phyloP scores from a whole-genome alignment of 2,329 filamentous ascomycete species.

The Lachnellula willkommii region DNA sequence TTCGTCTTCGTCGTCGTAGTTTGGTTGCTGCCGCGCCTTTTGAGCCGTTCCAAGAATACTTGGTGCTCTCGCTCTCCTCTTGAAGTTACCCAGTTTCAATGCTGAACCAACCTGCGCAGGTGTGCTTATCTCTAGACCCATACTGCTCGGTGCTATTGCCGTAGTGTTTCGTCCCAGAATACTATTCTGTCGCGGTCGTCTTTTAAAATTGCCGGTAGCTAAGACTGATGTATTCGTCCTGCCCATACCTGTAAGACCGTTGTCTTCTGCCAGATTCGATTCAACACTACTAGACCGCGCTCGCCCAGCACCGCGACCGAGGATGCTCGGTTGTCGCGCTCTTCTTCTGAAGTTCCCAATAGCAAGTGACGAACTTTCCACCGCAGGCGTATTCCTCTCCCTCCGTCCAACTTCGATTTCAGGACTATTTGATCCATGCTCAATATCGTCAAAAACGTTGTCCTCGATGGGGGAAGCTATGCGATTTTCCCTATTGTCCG shows the following conservation, averaged over 20 bases:
- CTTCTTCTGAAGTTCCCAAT: conserved; percentile 51
- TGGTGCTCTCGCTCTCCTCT: conserved; percentile 52
- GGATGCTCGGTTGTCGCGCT: conserved; percentile 42
- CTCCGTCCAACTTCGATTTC: conserved; percentile 27
- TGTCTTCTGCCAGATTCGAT: conserved; percentile 26
- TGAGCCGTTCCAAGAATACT: conserved; percentile 49
- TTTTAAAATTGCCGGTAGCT: conserved; percentile 30
- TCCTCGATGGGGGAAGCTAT: neutral
- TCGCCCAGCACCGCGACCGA: conserved; percentile 19
- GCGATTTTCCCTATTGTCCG: neutral
- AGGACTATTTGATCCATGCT: conserved; percentile 27
- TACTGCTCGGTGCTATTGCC: conserved; percentile 22
- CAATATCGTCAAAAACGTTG: conserved; percentile 13
- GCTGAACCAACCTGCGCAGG: conserved; percentile 32
- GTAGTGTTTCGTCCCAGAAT: conserved; percentile 27
- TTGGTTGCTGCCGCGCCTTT: conserved; percentile 32
- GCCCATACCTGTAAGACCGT: conserved; percentile 25
- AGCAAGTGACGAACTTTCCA: conserved; percentile 39
- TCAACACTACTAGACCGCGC: conserved; percentile 31
- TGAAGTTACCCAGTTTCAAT: conserved; percentile 53
- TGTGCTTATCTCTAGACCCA: conserved; percentile 24
- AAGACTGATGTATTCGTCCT: conserved; percentile 24
- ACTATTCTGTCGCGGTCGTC: conserved; percentile 32
- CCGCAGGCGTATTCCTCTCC: conserved; percentile 19
- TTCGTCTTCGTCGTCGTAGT: conserved; percentile 39